Evolutionary conservation across 78 protist genomes (phyloP), one percentile per base, ranked within the genome.

Genomic region (Guillardia theta): DNA sequence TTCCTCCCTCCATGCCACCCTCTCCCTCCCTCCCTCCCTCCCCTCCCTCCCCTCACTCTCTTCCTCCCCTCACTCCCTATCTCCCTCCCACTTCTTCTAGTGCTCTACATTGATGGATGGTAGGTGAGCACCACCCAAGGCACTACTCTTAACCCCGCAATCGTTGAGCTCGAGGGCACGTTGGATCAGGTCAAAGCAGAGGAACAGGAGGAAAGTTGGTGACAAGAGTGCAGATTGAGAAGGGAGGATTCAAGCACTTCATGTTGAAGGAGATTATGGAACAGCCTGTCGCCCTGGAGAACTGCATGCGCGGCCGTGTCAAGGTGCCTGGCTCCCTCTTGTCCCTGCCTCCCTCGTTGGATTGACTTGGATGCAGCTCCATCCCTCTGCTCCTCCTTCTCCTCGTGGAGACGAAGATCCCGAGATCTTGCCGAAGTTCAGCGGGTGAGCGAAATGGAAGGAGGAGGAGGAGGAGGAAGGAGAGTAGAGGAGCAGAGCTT

Each of bases 261-360:
- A 99, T 98, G 96, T 96, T 95, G 44, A 99, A 99, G 97, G 99
- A 99, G 94, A 99, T 99, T 93, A 94, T 90, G 92, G 99, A 99
- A 95, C 99, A 99, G 95, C 98, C 99, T 12, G 96, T 90, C 93
- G 70, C 96, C 45, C 87, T 97, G 21, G n/a, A 92, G 83, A 97
- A 96, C 95, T 54, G 96, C 37, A 95, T 98, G 97, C 95, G 98
- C 39, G 98, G 98, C 43, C 97, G 30, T 50, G 58, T 10, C 15
- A 1, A 58, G 21, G 27, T 6, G 6, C 27, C 70, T 58, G 27
- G 27, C 6, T 30, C 6, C 39, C 70, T 24, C 70, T 6, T 6
- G 27, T 58, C 70, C 70, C 70, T 58, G 27, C 70, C 70, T 58
- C 27, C 6, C 6, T 6, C 70, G 4, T 6, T 58, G 27, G 39